These are phyloP conservation scores for Vararia minispora DNA, from an alignment of 768 basidiomycete species.

Conservation along the genomic window DNA sequence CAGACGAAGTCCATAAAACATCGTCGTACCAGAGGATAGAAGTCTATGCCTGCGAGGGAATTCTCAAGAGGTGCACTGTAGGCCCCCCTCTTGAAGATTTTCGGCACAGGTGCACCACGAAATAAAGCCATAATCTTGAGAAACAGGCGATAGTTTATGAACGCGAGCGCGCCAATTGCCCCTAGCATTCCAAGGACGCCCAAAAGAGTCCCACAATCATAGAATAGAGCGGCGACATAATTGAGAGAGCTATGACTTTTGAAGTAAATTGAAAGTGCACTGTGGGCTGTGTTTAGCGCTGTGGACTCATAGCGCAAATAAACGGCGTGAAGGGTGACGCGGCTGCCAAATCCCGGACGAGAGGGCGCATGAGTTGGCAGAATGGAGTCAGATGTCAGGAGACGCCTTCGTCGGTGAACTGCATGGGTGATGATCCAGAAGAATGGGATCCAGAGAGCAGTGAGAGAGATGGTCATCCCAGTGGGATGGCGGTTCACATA, in stretches of 20 bases:
- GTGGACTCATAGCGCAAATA: slow-evolving; percentile 12
- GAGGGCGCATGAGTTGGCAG: too few species aligned
- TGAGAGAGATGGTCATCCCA: too few species aligned
- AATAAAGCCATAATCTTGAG: slow-evolving; percentile 6
- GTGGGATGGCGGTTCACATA: too few species aligned
- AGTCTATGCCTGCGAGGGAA: background rate
- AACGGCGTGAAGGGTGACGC: slow-evolving; percentile 1
- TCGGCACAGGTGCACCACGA: slow-evolving; percentile 8
- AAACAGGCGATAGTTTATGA: slow-evolving; percentile 20
- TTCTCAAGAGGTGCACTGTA: background rate
- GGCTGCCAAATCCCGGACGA: too few species aligned
- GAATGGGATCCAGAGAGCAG: too few species aligned
- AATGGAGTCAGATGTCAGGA: too few species aligned
- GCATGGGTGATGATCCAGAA: too few species aligned
- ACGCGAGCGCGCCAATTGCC: slow-evolving; percentile 28
- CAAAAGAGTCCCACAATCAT: slow-evolving; percentile 37
- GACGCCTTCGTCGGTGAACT: too few species aligned
- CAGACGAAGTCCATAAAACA: background rate
- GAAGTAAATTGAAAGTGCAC: slow-evolving; percentile 1
- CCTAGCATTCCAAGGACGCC: slow-evolving; percentile 37
- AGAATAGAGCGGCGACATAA: slow-evolving; percentile 22
- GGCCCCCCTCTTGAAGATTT: background rate
- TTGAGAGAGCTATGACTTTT: slow-evolving; percentile 7
- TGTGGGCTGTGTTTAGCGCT: slow-evolving; percentile 8
- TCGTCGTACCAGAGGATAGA: slow-evolving; percentile 10